phyloP scores from a whole-genome alignment of 768 basidiomycete species.

The Auriculariales sp. region DNA sequence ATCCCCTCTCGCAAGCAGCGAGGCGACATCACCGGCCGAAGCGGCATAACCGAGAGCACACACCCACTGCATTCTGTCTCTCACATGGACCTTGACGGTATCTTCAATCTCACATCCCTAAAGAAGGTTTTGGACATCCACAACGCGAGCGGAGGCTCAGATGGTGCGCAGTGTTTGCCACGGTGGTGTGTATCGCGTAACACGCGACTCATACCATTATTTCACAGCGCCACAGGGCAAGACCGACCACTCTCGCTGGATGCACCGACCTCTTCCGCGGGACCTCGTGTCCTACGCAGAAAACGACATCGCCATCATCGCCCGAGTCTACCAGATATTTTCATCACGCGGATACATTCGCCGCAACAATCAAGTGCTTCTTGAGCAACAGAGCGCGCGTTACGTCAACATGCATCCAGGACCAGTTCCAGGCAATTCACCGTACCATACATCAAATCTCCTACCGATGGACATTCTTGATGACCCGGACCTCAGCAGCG shows the following conservation, averaged over 20 bases:
- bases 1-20: slow-evolving; percentile 15
- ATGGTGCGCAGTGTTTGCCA: not conserved
- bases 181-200: not conserved
- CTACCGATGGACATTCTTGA: not conserved
- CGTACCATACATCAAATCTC: not conserved
- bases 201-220: not conserved
- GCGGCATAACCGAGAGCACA: slow-evolving; percentile 7
- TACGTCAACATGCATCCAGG: not conserved
- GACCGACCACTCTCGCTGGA: not conserved
- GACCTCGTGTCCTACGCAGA: not conserved
- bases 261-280: not conserved
- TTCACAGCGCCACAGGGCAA: not conserved
- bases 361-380: not conserved
- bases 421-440: not conserved
- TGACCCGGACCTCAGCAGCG: no score
- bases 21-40: slow-evolving; percentile 14
- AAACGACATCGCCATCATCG: not conserved
- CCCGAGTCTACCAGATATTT: not conserved
- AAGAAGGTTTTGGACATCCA: not conserved
- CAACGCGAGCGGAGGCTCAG: not conserved
- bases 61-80: not conserved
- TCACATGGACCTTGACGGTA: not conserved
- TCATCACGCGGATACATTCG: not conserved
- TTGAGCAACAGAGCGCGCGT: not conserved
- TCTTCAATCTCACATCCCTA: not conserved